Evolutionary conservation across 1,139 yeast species (phyloP), one percentile per base, ranked within the genome.

Genomic region (Torulaspora globosa): DNA sequence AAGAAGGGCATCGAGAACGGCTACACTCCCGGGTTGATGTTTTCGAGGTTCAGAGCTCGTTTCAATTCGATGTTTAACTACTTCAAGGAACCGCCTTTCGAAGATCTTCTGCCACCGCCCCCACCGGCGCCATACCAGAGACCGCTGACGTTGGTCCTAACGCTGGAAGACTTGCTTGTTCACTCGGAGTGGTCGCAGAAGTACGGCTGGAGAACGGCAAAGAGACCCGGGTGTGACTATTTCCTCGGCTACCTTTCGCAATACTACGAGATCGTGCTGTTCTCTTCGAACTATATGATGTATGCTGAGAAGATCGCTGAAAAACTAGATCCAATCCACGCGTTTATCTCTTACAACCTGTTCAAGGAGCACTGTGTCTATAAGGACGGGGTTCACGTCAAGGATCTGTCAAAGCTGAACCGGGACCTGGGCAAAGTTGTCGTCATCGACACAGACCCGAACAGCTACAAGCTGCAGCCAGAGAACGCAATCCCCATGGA

Each of bases 201-300:
- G 67, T 77, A 82, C 64, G 98, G 98, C 44, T 92, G 99, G 99
- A 82, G 95, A 72, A 92, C 97, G 16, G 97, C 96, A 36, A 94
- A 94, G 75, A 86, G 99, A 72, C 98, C 98, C 36, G 99, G 98
- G 50, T 81, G 88, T 52, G 98, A 94, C 70, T 94, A 94, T 74
- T 92, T 92, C 72, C 73, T 92, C 66, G 96, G 95, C 30, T 92
- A 92, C 70, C 75, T 92, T 60, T 86, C 96, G 5, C 96, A 88
- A 69, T 90, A 89, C 72, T 92, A 92, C 69, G 99, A 92, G 70
- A 84, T 92, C 63, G 97, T 94, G 47, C 72, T 94, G 44, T 92
- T 92, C 66, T 80, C 94, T 29, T 80, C 89, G 51, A 86, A 87
- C 67, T 84, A 85, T 61, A 85, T 83, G 78, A 84, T 85, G 72